These are phyloP conservation scores for Dittrichia graveolens DNA, from an alignment of 129 eudicot genomes.

Conservation along the genomic window DNA sequence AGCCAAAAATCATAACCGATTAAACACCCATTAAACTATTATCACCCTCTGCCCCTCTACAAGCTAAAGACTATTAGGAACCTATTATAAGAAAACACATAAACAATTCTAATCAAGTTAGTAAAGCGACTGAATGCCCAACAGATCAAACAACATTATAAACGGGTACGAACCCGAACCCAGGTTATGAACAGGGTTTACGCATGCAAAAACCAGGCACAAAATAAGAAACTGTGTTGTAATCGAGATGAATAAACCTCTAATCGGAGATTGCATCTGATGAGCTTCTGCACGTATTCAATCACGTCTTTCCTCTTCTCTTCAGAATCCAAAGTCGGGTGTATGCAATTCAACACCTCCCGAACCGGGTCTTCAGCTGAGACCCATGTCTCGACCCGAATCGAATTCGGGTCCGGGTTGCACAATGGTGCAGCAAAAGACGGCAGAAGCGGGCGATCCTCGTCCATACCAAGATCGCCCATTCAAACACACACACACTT, in stretches of 20 bases:
- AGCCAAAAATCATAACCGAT: neutral
- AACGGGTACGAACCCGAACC: too few species aligned
- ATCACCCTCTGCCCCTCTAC: neutral
- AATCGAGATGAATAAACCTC: conserved; percentile 46
- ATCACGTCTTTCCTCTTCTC: conserved; percentile 71
- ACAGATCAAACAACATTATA: too few species aligned
- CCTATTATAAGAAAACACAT: neutral
- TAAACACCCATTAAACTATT: neutral
- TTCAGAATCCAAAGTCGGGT: conserved; percentile 69
- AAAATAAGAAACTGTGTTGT: neutral
- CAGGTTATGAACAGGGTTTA: neutral
- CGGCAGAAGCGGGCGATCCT: conserved; percentile 48
- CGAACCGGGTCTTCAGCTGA: conserved; percentile 54
- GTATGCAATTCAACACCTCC: conserved; percentile 55
- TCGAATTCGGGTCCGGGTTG: conserved; percentile 55
- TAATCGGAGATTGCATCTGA: conserved; percentile 41
- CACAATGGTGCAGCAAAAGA: conserved; percentile 33
- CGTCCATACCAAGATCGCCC: conserved; percentile 52
- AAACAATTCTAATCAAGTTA: neutral
- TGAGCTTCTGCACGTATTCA: conserved; percentile 60
- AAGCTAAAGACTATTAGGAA: neutral
- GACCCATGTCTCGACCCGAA: conserved; percentile 45
- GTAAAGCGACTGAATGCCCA: too few species aligned
- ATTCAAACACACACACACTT: conserved; percentile 13
- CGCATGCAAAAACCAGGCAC: conserved; percentile 12